Evolutionary conservation across 345 rosid species (phyloP), one percentile per base, ranked within the genome.

Genomic region (Raphanus sativus): DNA sequence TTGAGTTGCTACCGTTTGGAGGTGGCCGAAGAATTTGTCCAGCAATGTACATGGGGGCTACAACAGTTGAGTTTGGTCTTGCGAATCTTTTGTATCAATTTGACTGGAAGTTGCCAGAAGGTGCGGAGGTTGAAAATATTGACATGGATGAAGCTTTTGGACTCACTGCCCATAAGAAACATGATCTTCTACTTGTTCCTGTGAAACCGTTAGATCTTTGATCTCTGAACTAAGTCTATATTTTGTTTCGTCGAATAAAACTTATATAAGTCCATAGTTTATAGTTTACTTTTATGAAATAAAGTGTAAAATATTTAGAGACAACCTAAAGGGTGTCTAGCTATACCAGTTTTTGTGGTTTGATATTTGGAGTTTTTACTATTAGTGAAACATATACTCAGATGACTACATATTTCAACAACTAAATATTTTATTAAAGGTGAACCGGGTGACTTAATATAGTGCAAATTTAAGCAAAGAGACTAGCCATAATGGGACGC

Each of bases 11-110:
- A 48, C 81, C 81, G 0, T 78, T 78, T 59, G 77, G 81, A 1
- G n/a, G 61, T 73, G 86, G 86, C 6, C 68, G 84, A 21, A 85
- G 86, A 70, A 76, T 70, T 1, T 82, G 84, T 75, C 87, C 85
- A 1, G 84, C 65, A 8, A 1, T 82, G 8, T 67, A 45, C 24
- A 80, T 77, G 84, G 85, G 81, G 10, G 65, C 32, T 24, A 68
- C 60, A 16, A 34, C 28, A 4, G 78, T 82, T 40, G 84, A 82
- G 84, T 56, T 80, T 58, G 80, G 65, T 48, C 69, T 82, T 3
- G 81, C 84, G 1, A 82, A 84, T 77, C 77, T 78, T 30, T 73
- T 73, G 73, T 66, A 73, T 13, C 77, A 34, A 0, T 73, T 73
- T 73, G 77, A 85, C 2, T 85, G 86, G 86, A 68, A 83, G 67